Conservation (phyloP, 305 asterid genomes). For the Fraxinus floribunda region DNA sequence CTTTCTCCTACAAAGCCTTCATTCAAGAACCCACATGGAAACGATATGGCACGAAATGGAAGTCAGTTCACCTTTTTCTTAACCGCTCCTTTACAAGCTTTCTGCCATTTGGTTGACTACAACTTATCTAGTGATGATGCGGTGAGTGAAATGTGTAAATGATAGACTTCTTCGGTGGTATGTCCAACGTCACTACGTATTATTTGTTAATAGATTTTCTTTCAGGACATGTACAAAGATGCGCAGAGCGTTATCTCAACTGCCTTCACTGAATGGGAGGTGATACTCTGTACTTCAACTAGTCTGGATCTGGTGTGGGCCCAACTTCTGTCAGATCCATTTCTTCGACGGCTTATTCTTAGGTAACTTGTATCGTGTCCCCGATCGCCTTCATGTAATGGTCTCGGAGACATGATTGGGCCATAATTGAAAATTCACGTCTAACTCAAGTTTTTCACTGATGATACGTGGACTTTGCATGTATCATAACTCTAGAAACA, state of each 20-base stretch:
- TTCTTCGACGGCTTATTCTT: constrained; percentile 80
- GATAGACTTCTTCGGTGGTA: constrained; percentile 15
- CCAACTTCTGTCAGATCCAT: constrained; percentile 82
- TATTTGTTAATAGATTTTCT: constrained; percentile 14
- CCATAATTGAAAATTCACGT: background rate
- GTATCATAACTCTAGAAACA: constrained; percentile 41
- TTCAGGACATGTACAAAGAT: constrained; percentile 54
- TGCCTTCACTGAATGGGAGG: constrained; percentile 91
- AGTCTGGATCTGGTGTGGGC: constrained; percentile 91
- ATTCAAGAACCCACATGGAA: constrained; percentile 49
- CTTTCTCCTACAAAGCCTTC: constrained; percentile 84
- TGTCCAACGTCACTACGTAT: constrained; percentile 3
- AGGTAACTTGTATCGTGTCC: constrained; percentile 47
- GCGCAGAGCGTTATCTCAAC: constrained; percentile 60
- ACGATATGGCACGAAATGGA: constrained; percentile 55
- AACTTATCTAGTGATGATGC: constrained; percentile 41
- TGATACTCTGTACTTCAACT: constrained; percentile 75
- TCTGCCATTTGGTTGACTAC: constrained; percentile 76
- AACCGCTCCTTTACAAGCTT: constrained; percentile 84
- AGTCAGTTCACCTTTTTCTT: constrained; percentile 94
- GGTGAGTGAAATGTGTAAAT: constrained; percentile 43
- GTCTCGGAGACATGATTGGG: background rate
- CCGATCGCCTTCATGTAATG: background rate
- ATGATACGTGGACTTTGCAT: constrained; percentile 23
- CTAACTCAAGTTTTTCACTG: background rate